Percentiles rank a stretch among this genome's conserved stretches.
Conservation (phyloP, 805 yeast species). For the Zygoascus tannicola region DNA sequence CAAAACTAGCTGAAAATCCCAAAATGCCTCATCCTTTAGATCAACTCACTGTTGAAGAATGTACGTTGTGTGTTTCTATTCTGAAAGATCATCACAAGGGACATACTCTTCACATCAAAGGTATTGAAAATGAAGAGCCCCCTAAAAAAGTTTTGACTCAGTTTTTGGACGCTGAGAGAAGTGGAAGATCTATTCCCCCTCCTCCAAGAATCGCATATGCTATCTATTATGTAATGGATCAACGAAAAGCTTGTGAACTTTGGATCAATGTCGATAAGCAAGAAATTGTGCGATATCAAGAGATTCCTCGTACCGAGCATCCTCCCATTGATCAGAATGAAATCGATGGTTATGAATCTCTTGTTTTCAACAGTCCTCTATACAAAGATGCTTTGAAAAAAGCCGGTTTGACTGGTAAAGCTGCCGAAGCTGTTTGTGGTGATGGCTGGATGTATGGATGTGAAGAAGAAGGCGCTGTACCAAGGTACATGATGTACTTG, state of each 20-base stretch:
- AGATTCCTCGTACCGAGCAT: slow-evolving; percentile 50
- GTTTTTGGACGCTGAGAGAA: slow-evolving; percentile 57
- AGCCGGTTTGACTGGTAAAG: slow-evolving; percentile 34
- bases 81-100: slow-evolving; percentile 21
- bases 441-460: slow-evolving; percentile 89
- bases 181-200: slow-evolving; percentile 40
- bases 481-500: slow-evolving; percentile 51
- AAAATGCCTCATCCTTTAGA: slow-evolving; percentile 27
- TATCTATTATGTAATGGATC: slow-evolving; percentile 51
- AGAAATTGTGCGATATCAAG: slow-evolving; percentile 48
- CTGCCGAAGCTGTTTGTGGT: slow-evolving; percentile 36
- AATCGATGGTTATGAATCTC: slow-evolving; percentile 42
- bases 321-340: slow-evolving; percentile 71
- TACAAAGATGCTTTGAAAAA: slow-evolving; percentile 59
- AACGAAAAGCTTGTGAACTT: slow-evolving; percentile 52
- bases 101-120: slow-evolving; percentile 27
- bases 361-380: slow-evolving; percentile 43
- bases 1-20: no score
- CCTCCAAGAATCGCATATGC: slow-evolving; percentile 60
- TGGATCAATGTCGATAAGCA: slow-evolving; percentile 56
- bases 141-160: slow-evolving; percentile 64
- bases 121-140: slow-evolving; percentile 43
- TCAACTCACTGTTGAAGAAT: slow-evolving; percentile 26
- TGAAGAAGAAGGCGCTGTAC: slow-evolving; percentile 39
- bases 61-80: slow-evolving; percentile 21